These are phyloP conservation scores for Echinosophora koreensis DNA, from an alignment of 306 rosid species.

Conservation along the genomic window DNA sequence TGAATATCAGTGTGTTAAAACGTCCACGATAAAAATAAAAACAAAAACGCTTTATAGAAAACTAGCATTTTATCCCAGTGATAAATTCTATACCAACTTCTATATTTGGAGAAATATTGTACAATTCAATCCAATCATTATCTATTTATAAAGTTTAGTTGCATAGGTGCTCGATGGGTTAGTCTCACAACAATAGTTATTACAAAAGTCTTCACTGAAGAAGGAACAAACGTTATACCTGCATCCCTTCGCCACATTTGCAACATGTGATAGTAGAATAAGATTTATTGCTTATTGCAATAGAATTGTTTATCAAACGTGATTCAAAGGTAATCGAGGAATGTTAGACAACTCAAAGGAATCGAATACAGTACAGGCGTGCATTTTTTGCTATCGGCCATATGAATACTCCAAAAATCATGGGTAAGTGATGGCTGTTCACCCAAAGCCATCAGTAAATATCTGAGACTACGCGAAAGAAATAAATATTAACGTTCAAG, in stretches of 20 bases:
- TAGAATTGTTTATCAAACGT: constrained; percentile 23
- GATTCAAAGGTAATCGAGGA: constrained; percentile 25
- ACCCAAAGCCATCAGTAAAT: constrained; percentile 42
- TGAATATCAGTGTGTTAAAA: neutral
- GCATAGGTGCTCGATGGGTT: no score
- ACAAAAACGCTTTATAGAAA: no score
- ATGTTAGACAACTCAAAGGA: constrained; percentile 37
- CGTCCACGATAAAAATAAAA: no score
- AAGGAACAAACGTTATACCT: neutral
- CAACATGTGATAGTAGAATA: constrained; percentile 19
- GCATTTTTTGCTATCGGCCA: constrained; percentile 38
- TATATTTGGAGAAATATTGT: neutral
- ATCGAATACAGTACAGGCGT: constrained; percentile 34
- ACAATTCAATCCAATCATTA: neutral
- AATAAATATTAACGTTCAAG: constrained; percentile 40
- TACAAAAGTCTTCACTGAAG: neutral
- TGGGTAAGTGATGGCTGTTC: constrained; percentile 32
- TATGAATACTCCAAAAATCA: constrained; percentile 36
- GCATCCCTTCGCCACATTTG: constrained; percentile 29
- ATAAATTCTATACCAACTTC: neutral
- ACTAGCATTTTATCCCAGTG: neutral
- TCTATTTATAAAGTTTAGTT: neutral
- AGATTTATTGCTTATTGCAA: constrained; percentile 24
- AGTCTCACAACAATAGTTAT: no score
- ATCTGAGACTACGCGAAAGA: constrained; percentile 11